Conservation (phyloP, 495 filamentous ascomycete genomes). For the Collariella sp. region DNA sequence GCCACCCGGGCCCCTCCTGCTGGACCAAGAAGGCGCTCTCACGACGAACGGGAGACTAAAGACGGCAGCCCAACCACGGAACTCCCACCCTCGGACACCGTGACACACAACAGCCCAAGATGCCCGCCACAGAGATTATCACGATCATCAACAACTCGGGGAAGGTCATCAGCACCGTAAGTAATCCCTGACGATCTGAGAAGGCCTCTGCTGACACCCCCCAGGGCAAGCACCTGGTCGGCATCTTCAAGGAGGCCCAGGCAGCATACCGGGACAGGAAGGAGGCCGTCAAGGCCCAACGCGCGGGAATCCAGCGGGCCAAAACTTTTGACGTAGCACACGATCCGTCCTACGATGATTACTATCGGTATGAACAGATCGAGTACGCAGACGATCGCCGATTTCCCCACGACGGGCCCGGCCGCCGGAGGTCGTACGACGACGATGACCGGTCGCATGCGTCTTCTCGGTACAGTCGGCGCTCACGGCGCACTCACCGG, state of each 20-base stretch:
- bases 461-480: slow-evolving; percentile 29
- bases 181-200: slow-evolving; percentile 20
- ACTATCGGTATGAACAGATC: slow-evolving; percentile 17
- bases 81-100: background rate
- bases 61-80: background rate
- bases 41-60: background rate
- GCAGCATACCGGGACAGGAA: slow-evolving; percentile 78
- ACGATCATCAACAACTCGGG: slow-evolving; percentile 88
- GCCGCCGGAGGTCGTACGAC: slow-evolving; percentile 28
- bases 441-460: slow-evolving; percentile 33
- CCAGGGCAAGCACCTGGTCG: slow-evolving; percentile 79
- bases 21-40: background rate
- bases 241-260: slow-evolving; percentile 81
- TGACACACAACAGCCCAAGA: slow-evolving; percentile 20
- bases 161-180: slow-evolving; percentile 84
- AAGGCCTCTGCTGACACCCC: slow-evolving; percentile 12
- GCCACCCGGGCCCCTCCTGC: background rate
- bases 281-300: slow-evolving; percentile 61
- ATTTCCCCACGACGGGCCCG: slow-evolving; percentile 12
- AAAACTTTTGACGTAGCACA: slow-evolving; percentile 36
- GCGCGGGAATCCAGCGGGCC: slow-evolving; percentile 34
- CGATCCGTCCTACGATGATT: slow-evolving; percentile 20
- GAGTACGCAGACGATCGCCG: slow-evolving; percentile 16
- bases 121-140: slow-evolving; percentile 58
- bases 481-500: slow-evolving; percentile 24